phyloP scores from a whole-genome alignment of 2,329 filamentous ascomycete genomes.

The Aureobasidium uvarum region DNA sequence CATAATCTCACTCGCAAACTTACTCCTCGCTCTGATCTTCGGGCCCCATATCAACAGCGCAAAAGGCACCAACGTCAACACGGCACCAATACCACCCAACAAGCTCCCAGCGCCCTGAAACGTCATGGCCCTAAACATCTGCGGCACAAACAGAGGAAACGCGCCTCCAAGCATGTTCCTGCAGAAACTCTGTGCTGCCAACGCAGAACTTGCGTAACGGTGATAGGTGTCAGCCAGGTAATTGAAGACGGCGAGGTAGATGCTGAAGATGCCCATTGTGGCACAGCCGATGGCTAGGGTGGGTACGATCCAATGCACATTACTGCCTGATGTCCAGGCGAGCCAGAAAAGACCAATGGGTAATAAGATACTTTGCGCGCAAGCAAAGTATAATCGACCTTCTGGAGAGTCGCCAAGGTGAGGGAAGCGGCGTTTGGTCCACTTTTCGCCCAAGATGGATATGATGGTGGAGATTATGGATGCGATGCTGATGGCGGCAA shows the following conservation, averaged over 20 bases:
- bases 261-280: conserved; percentile 80
- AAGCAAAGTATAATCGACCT: conserved; percentile 77
- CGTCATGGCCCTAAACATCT: conserved; percentile 71
- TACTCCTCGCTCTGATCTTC: conserved; percentile 70
- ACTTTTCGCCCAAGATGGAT: conserved; percentile 51
- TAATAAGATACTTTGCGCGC: conserved; percentile 69
- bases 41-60: conserved; percentile 76
- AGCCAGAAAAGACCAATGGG: conserved; percentile 81
- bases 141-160: conserved; percentile 73
- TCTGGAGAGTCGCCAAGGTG: conserved; percentile 59
- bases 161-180: conserved; percentile 78
- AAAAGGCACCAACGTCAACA: conserved; percentile 82
- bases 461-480: conserved; percentile 64
- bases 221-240: conserved; percentile 89
- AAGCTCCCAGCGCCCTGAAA: conserved; percentile 69
- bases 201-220: conserved; percentile 76
- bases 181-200: conserved; percentile 83
- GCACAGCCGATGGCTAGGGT: conserved; percentile 68
- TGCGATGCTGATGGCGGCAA: conserved; percentile 68
- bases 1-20: conserved; percentile 60
- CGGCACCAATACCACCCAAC: conserved; percentile 66
- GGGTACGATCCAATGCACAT: conserved; percentile 70
- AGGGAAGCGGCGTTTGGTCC: conserved; percentile 34
- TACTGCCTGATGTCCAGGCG: conserved; percentile 64
- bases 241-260: conserved; percentile 89